Evolutionary conservation across 2,329 filamentous ascomycete species (phyloP), one percentile per base, ranked within the genome.

Genomic region (Aspergillus ochraceus): DNA sequence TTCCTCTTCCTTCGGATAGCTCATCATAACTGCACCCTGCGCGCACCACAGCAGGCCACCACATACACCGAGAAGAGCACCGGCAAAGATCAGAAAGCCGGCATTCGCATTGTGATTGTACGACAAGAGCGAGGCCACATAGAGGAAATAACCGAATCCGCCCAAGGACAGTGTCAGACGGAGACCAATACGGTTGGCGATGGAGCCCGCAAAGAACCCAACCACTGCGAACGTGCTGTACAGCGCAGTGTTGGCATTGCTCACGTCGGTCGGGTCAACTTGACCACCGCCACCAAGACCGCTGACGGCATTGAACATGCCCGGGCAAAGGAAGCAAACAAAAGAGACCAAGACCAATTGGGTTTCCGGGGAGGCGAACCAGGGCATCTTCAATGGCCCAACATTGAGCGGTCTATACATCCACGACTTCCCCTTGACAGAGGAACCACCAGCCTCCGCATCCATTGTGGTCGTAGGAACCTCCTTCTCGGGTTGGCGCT

Each of bases 1-100:
- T 64, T 86, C 85, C 36, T 86, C 76, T 77, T 97, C 93, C 20
- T 85, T 81, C 1, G 92, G 92, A 74, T 97, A 97, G 46, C 90
- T 88, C 86, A 96, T 94, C 79, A 83, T 83, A 52, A 83, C 76
- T 2, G 80, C 77, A 50, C 81, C 81, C 64, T 83, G 80, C 1
- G 80, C 80, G 58, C 77, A 79, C 81, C 81, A 83, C 46, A 83
- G 66, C 54, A 82, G 71, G 62, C 78, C 80, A 22, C 79, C 81
- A 60, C 80, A 82, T 26, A 81, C 67, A 68, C 81, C 81, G 19
- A 83, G 70, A 19, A 83, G 65, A 3, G 80, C 80, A 52, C 81
- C 81, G 4, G 80, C 73, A 60, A 82, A 81, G 55, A 82, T 78
- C 51, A 81, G 70, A 64, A 82, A 83, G 10, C 76, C 80, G 2